phyloP scores from a whole-genome alignment of 257 asterid species.

The Ajuga chamaepitys region DNA sequence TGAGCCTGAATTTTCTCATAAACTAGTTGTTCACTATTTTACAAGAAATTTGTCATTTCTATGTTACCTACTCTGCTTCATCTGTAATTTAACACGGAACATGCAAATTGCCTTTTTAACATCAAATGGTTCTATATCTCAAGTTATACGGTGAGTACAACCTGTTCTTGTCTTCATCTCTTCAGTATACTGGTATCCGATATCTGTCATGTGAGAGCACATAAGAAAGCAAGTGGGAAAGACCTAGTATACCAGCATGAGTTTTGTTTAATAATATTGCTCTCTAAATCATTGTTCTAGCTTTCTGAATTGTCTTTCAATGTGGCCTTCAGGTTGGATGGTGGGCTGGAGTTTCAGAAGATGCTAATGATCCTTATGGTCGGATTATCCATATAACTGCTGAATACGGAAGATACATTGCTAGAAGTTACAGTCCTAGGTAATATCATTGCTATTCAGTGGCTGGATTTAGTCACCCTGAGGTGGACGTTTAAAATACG shows the following conservation, averaged over 20 bases:
- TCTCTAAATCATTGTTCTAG: background rate
- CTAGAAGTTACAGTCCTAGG: conserved; percentile 93
- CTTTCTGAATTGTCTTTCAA: conserved; percentile 14
- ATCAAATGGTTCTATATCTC: background rate
- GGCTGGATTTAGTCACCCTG: conserved; percentile 1
- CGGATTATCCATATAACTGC: conserved; percentile 79
- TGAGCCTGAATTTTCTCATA: background rate
- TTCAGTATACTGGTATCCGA: background rate
- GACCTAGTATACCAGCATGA: background rate
- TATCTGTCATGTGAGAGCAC: background rate
- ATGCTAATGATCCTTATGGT: conserved; percentile 71
- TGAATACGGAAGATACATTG: conserved; percentile 90
- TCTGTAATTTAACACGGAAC: background rate
- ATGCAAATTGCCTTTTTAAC: background rate
- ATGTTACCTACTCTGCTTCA: background rate
- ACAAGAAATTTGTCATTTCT: background rate
- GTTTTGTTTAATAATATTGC: background rate
- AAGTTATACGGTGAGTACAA: background rate
- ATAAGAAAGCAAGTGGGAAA: background rate
- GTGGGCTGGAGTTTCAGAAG: conserved; percentile 96
- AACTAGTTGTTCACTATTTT: background rate
- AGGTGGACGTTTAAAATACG: too few species aligned
- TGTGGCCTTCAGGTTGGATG: conserved; percentile 79
- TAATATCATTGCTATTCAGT: conserved; percentile 22
- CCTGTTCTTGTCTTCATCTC: background rate